Base-by-base conservation (phyloP, 768 basidiomycete species). In the Gymnopilus junonius region DNA sequence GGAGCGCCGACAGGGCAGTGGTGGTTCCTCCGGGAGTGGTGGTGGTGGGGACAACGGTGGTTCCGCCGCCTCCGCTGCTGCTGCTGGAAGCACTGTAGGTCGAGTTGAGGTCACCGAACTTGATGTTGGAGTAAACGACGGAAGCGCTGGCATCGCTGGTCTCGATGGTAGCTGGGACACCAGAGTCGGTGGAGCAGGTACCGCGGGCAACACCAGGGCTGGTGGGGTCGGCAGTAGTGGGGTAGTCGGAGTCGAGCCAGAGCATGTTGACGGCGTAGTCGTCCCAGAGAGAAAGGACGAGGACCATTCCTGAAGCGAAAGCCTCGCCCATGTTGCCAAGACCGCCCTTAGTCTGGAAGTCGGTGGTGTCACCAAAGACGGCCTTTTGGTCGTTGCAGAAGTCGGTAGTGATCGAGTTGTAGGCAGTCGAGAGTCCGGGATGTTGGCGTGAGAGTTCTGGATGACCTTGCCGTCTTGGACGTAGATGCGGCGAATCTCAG, bases 121-220 rank as follows among this genome's bases (percentile, higher is more conserved):
- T 79, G 77, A 85, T 86, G 80, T 85, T 85, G 32, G 83, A 85
- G 80, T 70, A 86, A 61, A 75, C 79, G 72, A 86, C 84, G 21
- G 75, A 74, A 31, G 82, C 77, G 69, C 75, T 75, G 54, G 82
- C 69, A 65, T 63, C 57, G 54, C 73, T 54, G 23, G 70, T 46
- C 73, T 84, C 83, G 65, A 85, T 79, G 40, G 80, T 76, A 5
- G 71, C 67, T 59, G 85, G 83, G 3, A 68, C 73, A 61, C 85
- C 84, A 39, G 83, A 83, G 45, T 71, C 72, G 55, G 82, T 83
- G 2, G 84, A 55, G 76, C 83, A 85, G 54, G 80, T 73, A 39
- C 84, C 85, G 73, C 84, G 85, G 45, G 78, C 73, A 59, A 82
- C 75, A 73, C 84, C 85, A 37, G 76, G 77, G 39, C 63, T 54